Conservation (phyloP, 164 flowering plant genomes). For the Echeveria elegans region DNA sequence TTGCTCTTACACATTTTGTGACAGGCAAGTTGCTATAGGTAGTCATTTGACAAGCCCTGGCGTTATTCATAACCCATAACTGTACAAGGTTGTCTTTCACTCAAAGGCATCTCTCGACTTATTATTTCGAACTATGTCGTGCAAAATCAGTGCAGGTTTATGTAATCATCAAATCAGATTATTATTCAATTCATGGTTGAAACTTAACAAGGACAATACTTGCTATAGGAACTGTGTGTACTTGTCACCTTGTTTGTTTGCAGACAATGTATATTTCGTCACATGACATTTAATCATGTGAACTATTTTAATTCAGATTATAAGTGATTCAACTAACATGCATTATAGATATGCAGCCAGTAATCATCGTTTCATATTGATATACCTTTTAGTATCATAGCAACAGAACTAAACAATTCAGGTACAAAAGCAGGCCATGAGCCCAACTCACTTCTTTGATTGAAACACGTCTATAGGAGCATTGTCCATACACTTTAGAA, state of each 20-base stretch:
- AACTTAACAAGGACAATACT: background rate
- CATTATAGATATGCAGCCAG: background rate
- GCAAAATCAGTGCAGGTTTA: background rate
- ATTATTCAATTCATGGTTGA: background rate
- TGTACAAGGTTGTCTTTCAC: background rate
- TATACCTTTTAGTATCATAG: background rate
- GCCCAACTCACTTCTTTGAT: background rate
- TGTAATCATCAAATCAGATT: background rate
- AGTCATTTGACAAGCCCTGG: too few species aligned
- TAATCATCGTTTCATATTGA: background rate
- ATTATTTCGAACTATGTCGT: background rate
- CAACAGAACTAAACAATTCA: background rate
- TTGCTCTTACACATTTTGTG: too few species aligned
- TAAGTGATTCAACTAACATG: background rate
- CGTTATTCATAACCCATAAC: too few species aligned
- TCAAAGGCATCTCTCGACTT: background rate
- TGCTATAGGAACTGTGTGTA: background rate
- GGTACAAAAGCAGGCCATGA: background rate
- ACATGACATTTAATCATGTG: slow-evolving; percentile 1
- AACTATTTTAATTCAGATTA: background rate
- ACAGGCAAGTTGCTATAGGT: too few species aligned
- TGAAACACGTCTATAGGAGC: background rate
- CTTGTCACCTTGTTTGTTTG: slow-evolving; percentile 2
- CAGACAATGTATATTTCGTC: background rate
- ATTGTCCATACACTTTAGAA: background rate